Conservation (phyloP, 768 basidiomycete species). For the Tylopilus sp. region DNA sequence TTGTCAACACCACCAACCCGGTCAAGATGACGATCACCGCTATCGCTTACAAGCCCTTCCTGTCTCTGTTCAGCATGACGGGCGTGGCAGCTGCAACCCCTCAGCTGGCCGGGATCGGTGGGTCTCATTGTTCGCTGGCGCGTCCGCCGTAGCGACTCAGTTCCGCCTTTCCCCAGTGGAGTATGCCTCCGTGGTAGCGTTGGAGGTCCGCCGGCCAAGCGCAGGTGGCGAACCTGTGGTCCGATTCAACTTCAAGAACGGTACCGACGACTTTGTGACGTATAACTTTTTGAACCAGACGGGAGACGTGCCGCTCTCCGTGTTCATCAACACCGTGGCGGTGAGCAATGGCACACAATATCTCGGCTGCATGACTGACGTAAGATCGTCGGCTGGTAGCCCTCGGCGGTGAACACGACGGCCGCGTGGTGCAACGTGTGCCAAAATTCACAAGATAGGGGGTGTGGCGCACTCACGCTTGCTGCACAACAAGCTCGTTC, state of each 20-base stretch:
- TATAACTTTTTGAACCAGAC: constrained; percentile 45
- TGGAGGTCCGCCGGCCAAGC: constrained; percentile 55
- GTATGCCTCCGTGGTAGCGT: constrained; percentile 53
- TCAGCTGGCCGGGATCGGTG: constrained; percentile 58
- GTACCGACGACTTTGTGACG: constrained; percentile 46
- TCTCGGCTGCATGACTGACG: background rate
- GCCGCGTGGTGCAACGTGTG: constrained; percentile 59
- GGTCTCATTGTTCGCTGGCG: background rate
- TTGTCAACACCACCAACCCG: constrained; percentile 48
- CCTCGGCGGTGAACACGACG: constrained; percentile 48
- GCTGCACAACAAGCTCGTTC: constrained; percentile 25
- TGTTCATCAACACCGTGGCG: constrained; percentile 42
- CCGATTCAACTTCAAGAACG: constrained; percentile 70
- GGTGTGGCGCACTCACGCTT: constrained; percentile 47
- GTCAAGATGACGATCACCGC: constrained; percentile 57
- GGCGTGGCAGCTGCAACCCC: constrained; percentile 48
- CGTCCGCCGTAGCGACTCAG: background rate
- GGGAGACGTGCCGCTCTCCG: constrained; percentile 52
- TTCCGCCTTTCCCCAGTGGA: constrained; percentile 40
- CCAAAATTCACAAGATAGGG: constrained; percentile 52
- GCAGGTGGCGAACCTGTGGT: constrained; percentile 47
- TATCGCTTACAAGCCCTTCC: constrained; percentile 73
- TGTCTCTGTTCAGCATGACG: constrained; percentile 78
- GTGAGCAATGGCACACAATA: constrained; percentile 22
- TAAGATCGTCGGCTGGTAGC: constrained; percentile 30